Evolutionary conservation across 768 basidiomycete species (phyloP), one percentile per base, ranked within the genome.

Genomic region (Phylloporus sp.): DNA sequence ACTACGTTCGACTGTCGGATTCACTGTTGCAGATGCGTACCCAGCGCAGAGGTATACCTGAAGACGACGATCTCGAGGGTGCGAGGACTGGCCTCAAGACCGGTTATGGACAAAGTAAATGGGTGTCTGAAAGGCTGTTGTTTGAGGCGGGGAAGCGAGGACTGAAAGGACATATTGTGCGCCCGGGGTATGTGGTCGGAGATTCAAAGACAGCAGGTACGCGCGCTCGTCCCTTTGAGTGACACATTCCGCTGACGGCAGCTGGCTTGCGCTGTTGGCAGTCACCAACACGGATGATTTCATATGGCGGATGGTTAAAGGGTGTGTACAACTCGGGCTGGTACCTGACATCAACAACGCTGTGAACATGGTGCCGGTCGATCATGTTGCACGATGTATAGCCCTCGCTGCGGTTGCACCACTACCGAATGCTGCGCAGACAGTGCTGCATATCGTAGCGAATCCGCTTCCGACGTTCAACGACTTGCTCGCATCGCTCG

Each of bases 231-330:
- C 18, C 22, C 15, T 0, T 28, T 21, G 23, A 21, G 21, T 41
- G 17, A n/a, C 35, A 37, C 23, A 9, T 40, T 53, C 23, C 36
- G 36, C n/a, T n/a, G n/a, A n/a, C n/a, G n/a, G n/a, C n/a, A n/a
- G 4, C 36, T 52, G 35, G 47, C 26, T 15, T 26, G 37, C 33
- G 38, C 23, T 44, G 11, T 36, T 44, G 40, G 15, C 54, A 91
- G 94, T 97, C 4, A 97, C 95, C 11, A 99, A 99, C 69, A 98
- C 96, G 27, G 95, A 99, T 57, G 96, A 99, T 64, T 99, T 99
- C 69, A 81, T 99, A 46, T 98, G 95, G 95, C 81, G 96, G 4
- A 72, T 99, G 66, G 90, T 96, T 62, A 98, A 98, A 66, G 96
- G 96, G n/a, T 97, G 93, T 61, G 77, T 97, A 29, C 96, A 99